These are phyloP conservation scores for Euphorbia lathyris DNA, from an alignment of 345 rosid species.

Conservation along the genomic window DNA sequence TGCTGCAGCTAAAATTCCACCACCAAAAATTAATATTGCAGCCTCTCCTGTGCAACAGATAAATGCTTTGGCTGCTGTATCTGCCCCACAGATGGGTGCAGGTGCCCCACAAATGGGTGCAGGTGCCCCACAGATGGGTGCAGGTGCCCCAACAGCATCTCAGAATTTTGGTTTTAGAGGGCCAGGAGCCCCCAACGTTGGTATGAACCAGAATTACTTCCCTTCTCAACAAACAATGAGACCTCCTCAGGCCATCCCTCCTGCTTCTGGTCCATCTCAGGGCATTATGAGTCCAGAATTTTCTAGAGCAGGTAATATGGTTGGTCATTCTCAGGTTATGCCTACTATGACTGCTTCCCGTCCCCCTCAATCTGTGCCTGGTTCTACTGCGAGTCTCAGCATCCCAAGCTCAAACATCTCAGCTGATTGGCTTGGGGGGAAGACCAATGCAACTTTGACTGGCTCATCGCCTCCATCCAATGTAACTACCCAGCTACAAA, in stretches of 20 bases:
- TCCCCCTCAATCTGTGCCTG: constrained; percentile 43
- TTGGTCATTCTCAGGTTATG: constrained; percentile 40
- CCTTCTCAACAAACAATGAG: constrained; percentile 55
- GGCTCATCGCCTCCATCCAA: constrained; percentile 42
- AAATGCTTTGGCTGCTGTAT: constrained; percentile 33
- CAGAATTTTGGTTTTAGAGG: constrained; percentile 61
- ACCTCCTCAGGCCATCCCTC: constrained; percentile 53
- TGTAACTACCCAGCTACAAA: constrained; percentile 38
- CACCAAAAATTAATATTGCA: constrained; percentile 80
- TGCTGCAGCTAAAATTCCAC: constrained; percentile 93
- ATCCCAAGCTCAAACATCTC: constrained; percentile 43
- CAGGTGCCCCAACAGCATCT: constrained; percentile 31
- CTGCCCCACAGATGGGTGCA: constrained; percentile 37
- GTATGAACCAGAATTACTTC: constrained; percentile 42
- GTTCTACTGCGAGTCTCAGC: constrained; percentile 35
- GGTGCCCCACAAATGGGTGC: constrained; percentile 37
- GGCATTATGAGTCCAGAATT: constrained; percentile 40
- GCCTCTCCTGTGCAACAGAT: constrained; percentile 47
- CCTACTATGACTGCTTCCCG: constrained; percentile 36
- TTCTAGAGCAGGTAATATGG: constrained; percentile 44
- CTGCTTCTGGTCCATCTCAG: constrained; percentile 49
- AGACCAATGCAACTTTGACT: constrained; percentile 37
- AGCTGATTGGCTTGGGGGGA: constrained; percentile 57
- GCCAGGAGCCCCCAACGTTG: constrained; percentile 50
- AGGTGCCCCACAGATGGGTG: constrained; percentile 33